Base-by-base conservation (phyloP, 2,329 filamentous ascomycete species). In the Alternaria gansuensis region DNA sequence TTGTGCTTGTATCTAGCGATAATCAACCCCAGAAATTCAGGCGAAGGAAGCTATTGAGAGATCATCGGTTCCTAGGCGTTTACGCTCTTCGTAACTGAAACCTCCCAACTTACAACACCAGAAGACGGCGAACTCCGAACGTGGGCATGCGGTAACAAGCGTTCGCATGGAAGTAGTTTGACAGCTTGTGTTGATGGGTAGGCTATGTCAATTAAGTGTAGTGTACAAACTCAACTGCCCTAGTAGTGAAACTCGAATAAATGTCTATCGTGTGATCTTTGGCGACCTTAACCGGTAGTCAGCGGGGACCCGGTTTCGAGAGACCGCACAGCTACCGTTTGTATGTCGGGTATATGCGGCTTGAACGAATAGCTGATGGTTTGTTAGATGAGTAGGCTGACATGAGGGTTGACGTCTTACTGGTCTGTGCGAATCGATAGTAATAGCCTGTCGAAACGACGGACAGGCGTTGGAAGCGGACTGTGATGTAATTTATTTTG, bases 351-450 rank as follows among this genome's bases (percentile, higher is more conserved):
- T 10, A 26, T 3, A 1, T 17, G 54, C 2, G 23, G 43, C 17
- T 37, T 37, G 9, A 55, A 26, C 11, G 23, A 53, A 53, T 45
- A 29, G 24, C 13, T 28, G 23, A 23, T 36, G 24, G 26, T 36
- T 26, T 39, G 48, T 5, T 50, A 39, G 34, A 50, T 39, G 48
- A 33, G 43, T 11, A 11, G n/a, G 14, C 44, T 24, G 13, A 31
- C 21, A 39, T 23, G 21, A 48, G 45, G 21, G 24, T 39, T 29
- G 51, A 41, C 17, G 43, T 29, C 34, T 53, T 51, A 51, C 45
- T 41, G 45, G 53, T 56, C 53, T 50, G 53, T 51, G 53, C 53
- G 39, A 37, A 33, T 28, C 17, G 28, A 37, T 48, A 33, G 31
- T 17, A 44, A 49, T 36, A 51, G 46, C 29, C 51, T 14, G 8